Evolutionary conservation across 768 basidiomycete genomes (phyloP).

Genomic region (Multifurca ochricompacta): DNA sequence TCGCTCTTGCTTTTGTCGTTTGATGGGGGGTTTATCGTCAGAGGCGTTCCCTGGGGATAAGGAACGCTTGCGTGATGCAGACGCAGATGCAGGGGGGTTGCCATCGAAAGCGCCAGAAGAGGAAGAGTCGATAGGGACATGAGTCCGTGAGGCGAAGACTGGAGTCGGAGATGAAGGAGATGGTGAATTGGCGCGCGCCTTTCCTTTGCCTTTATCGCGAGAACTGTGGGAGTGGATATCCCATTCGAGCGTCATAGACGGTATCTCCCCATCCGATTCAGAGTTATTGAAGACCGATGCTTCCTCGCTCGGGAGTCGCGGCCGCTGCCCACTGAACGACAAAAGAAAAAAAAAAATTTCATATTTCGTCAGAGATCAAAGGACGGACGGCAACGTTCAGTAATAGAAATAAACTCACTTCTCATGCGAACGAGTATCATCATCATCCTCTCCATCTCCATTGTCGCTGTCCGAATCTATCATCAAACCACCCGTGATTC

Average conservation of each 20-base stretch:
- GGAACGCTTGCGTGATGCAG: neutral
- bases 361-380: too few species aligned
- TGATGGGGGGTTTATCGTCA: neutral
- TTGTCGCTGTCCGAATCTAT: neutral
- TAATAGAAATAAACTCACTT: too few species aligned
- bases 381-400: too few species aligned
- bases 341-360: too few species aligned
- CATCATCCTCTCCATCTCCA: neutral
- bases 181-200: neutral
- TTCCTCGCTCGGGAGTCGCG: neutral
- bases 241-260: too few species aligned
- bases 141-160: neutral
- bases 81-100: neutral
- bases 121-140: neutral
- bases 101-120: neutral
- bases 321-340: neutral
- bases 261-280: neutral
- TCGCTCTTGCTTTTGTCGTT: neutral
- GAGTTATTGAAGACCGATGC: neutral
- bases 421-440: too few species aligned
- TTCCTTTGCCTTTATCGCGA: constrained; percentile 1
- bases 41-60: neutral
- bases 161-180: neutral
- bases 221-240: too few species aligned
- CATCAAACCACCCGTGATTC: neutral